Percentiles rank a stretch among this genome's conserved stretches.
phyloP scores from a whole-genome alignment of 768 basidiomycete genomes.

The Hygrophorus russula region DNA sequence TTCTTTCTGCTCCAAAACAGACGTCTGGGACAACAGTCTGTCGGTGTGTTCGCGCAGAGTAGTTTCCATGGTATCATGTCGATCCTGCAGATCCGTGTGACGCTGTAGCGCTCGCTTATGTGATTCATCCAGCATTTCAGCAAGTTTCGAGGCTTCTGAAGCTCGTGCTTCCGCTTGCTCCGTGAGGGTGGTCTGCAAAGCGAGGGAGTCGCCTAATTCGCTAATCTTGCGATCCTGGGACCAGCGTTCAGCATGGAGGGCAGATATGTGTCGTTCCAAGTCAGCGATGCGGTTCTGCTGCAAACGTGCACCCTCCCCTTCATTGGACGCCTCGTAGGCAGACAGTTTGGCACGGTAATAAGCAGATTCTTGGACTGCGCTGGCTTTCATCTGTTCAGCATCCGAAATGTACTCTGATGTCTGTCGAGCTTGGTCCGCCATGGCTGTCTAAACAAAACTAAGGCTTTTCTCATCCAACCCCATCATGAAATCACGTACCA shows the following conservation, averaged over 20 bases:
- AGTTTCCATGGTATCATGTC: conserved; percentile 45
- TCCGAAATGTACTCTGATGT: conserved; percentile 72
- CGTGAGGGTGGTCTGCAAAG: conserved; percentile 63
- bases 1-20: conserved; percentile 65
- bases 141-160: conserved; percentile 61
- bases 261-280: conserved; percentile 61
- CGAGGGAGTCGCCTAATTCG: conserved; percentile 64
- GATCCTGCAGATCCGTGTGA: conserved; percentile 60
- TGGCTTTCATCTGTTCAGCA: conserved; percentile 63
- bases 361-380: conserved; percentile 87
- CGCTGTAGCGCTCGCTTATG: conserved; percentile 54
- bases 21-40: conserved; percentile 60
- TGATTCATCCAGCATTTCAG: conserved; percentile 59
- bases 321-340: conserved; percentile 64
- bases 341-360: conserved; percentile 93
- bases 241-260: conserved; percentile 50
- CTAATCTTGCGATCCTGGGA: conserved; percentile 58
- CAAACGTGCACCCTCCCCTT: conserved; percentile 52
- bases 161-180: conserved; percentile 76
- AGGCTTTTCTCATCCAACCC: conserved; percentile 8
- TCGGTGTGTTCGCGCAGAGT: conserved; percentile 70
- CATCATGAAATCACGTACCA: conserved; percentile 39
- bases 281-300: conserved; percentile 71
- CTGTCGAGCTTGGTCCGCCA: conserved; percentile 65
- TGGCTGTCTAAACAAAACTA: conserved; percentile 39